Conservation (phyloP, 257 asterid species). For the Striga asiatica region DNA sequence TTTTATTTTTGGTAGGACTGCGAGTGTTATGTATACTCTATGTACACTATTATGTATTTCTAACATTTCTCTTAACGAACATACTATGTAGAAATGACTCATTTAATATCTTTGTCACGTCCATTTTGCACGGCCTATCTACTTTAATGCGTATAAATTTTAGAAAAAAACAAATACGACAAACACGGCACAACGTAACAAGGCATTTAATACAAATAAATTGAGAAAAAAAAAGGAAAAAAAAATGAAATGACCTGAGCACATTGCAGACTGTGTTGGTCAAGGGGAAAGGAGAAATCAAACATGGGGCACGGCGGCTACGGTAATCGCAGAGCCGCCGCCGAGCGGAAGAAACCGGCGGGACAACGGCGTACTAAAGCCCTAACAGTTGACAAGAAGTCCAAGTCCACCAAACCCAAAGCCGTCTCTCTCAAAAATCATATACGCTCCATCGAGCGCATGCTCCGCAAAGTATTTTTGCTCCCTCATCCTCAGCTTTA, state of each 20-base stretch:
- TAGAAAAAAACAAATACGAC: too few species aligned
- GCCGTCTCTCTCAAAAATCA: constrained; percentile 74
- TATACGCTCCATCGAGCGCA: constrained; percentile 78
- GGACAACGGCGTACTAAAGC: constrained; percentile 44
- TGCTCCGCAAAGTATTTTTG: constrained; percentile 73
- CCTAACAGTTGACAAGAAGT: constrained; percentile 49
- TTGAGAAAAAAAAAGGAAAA: neutral
- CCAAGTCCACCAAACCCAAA: constrained; percentile 51
- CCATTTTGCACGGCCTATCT: too few species aligned
- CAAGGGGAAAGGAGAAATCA: neutral
- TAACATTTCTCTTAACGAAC: too few species aligned
- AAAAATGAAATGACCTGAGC: neutral
- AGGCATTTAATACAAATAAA: too few species aligned
- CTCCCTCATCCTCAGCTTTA: neutral
- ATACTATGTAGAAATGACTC: too few species aligned
- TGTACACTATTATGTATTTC: too few species aligned
- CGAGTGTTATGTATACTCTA: too few species aligned
- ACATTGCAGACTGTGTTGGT: neutral
- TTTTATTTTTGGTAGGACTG: too few species aligned
- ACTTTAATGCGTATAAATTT: too few species aligned
- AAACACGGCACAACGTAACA: too few species aligned
- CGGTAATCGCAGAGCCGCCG: constrained; percentile 51
- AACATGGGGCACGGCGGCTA: constrained; percentile 80
- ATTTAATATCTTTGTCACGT: too few species aligned
- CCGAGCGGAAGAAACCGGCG: constrained; percentile 33